These are phyloP conservation scores for Saccharomycopsis amapae DNA, from an alignment of 805 yeast genomes.

Conservation along the genomic window DNA sequence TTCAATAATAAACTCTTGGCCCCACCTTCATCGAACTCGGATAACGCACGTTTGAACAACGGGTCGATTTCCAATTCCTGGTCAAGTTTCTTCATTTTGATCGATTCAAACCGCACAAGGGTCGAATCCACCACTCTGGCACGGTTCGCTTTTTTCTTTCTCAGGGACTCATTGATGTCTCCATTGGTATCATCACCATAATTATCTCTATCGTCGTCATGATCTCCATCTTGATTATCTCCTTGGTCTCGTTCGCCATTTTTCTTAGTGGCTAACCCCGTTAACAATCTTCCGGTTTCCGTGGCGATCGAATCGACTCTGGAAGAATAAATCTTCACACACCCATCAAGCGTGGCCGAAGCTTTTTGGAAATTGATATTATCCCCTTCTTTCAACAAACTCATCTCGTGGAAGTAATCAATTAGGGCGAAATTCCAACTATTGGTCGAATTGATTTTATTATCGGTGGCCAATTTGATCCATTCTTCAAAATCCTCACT, in stretches of 20 bases:
- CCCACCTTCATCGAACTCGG: constrained; percentile 81
- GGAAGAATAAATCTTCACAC: constrained; percentile 86
- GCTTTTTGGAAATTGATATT: constrained; percentile 86
- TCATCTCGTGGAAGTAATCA: constrained; percentile 83
- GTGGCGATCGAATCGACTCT: constrained; percentile 88
- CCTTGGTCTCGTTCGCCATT: constrained; percentile 21
- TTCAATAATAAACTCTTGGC: constrained; percentile 63
- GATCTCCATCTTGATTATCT: constrained; percentile 21
- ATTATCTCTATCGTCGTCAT: constrained; percentile 24
- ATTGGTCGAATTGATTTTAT: constrained; percentile 75
- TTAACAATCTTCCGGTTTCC: constrained; percentile 77
- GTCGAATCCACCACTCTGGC: constrained; percentile 35
- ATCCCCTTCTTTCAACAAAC: constrained; percentile 66
- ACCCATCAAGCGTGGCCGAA: constrained; percentile 86
- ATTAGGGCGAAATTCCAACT: constrained; percentile 89
- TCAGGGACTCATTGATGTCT: constrained; percentile 19
- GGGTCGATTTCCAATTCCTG: constrained; percentile 67
- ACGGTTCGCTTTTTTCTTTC: constrained; percentile 27
- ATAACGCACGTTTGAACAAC: constrained; percentile 62
- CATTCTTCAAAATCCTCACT: constrained; percentile 64
- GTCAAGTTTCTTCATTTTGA: constrained; percentile 50
- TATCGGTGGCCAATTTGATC: constrained; percentile 77
- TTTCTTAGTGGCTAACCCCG: constrained; percentile 56
- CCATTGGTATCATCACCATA: constrained; percentile 26
- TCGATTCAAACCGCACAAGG: constrained; percentile 41